Percentiles rank a stretch among this genome's conserved stretches.
Evolutionary conservation across 176 grass and related monocot species (phyloP).

Genomic region (Leersia perrieri): DNA sequence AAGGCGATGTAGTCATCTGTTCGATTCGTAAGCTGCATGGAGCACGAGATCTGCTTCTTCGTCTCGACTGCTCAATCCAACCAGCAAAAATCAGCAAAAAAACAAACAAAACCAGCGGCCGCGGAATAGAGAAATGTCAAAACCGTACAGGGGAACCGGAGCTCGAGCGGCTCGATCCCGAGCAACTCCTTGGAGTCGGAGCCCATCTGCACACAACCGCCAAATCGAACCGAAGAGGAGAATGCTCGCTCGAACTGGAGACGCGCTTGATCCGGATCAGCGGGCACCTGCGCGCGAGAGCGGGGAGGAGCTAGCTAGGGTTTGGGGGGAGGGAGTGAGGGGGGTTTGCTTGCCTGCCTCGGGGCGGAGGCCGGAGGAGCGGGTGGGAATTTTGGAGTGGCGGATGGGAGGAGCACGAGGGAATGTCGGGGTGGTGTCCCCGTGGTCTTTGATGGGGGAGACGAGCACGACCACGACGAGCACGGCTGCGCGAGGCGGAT

Average conservation of each 20-base stretch:
- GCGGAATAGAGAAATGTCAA: not conserved
- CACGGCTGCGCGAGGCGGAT: not conserved
- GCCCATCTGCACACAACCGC: constrained; percentile 40
- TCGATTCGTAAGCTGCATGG: constrained; percentile 68
- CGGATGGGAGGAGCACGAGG: constrained; percentile 24
- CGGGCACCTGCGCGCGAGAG: not conserved
- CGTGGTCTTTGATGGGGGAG: not conserved
- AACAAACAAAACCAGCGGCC: not conserved
- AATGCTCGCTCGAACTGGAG: not conserved
- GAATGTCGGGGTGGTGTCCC: not conserved
- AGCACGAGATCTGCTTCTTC: constrained; percentile 94
- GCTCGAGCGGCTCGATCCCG: constrained; percentile 71
- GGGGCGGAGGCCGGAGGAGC: not conserved
- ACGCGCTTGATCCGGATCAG: constrained; percentile 15
- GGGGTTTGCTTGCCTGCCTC: not conserved
- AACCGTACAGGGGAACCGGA: constrained; percentile 68
- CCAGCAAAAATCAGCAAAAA: not conserved
- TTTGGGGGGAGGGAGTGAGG: constrained; percentile 6
- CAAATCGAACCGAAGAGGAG: not conserved
- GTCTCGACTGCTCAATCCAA: constrained; percentile 55
- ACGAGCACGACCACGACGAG: not conserved
- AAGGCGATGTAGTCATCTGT: constrained; percentile 74
- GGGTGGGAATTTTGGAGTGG: not conserved
- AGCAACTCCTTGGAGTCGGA: constrained; percentile 51
- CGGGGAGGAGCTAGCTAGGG: constrained; percentile 25